phyloP scores from a whole-genome alignment of 495 filamentous ascomycete species.

The Aspergillus avenaceus region DNA sequence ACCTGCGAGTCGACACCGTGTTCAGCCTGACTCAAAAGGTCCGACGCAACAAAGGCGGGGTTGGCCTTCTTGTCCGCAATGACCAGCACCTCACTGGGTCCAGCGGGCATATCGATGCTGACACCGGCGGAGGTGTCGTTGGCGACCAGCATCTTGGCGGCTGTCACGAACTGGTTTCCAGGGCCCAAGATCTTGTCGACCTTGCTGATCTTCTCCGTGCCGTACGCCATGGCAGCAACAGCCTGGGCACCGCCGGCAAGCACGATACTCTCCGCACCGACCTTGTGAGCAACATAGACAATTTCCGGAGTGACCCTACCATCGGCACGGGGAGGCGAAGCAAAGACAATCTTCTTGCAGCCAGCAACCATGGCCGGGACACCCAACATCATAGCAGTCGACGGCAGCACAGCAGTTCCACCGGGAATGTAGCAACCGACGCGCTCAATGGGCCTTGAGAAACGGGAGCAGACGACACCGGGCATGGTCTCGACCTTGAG shows the following conservation, averaged over 20 bases:
- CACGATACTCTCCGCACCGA: constrained; percentile 91
- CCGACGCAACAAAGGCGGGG: constrained; percentile 91
- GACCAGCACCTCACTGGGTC: constrained; percentile 93
- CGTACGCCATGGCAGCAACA: constrained; percentile 70
- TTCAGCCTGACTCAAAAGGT: constrained; percentile 92
- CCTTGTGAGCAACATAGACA: constrained; percentile 96
- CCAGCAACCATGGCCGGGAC: constrained; percentile 96
- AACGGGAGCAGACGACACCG: constrained; percentile 89
- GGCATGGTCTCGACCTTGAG: constrained; percentile 94
- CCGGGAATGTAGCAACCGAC: constrained; percentile 95
- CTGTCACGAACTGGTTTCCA: constrained; percentile 97
- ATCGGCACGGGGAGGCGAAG: constrained; percentile 84
- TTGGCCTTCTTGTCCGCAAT: constrained; percentile 88
- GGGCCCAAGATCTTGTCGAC: constrained; percentile 99
- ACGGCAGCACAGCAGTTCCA: constrained; percentile 91
- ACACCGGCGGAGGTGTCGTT: constrained; percentile 95
- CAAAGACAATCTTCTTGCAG: constrained; percentile 91
- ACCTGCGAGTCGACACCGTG: constrained; percentile 96
- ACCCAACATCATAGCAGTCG: constrained; percentile 95
- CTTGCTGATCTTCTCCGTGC: constrained; percentile 75
- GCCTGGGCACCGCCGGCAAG: constrained; percentile 94
- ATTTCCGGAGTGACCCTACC: constrained; percentile 93
- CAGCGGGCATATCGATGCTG: constrained; percentile 97
- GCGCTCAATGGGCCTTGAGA: constrained; percentile 85
- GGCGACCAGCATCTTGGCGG: constrained; percentile 94